Evolutionary conservation across 805 yeast genomes (phyloP).

Genomic region (Starmerella apis): DNA sequence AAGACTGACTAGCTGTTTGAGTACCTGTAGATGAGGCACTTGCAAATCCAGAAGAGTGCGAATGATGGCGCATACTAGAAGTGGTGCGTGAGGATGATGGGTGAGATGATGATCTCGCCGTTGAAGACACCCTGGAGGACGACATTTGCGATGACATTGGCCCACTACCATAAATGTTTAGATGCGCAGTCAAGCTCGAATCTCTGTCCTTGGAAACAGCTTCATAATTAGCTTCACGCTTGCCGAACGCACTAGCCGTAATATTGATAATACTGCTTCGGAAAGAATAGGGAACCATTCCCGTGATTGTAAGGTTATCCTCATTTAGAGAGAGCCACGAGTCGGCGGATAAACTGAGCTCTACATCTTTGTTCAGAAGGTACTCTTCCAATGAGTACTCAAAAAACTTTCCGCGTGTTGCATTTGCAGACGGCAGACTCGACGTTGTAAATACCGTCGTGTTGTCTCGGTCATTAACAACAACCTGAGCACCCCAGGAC

Average conservation of each 20-base stretch:
- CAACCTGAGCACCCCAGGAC: conserved; percentile 24
- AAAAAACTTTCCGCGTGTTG: conserved; percentile 54
- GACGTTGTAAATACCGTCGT: conserved; percentile 38
- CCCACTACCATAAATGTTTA: conserved; percentile 22
- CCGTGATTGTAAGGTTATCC: conserved; percentile 56
- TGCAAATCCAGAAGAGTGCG: conserved; percentile 21
- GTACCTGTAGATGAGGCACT: conserved; percentile 20
- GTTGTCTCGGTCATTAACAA: conserved; percentile 22
- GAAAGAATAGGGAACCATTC: conserved; percentile 49
- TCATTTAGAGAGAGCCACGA: conserved; percentile 56
- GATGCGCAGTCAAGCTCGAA: conserved; percentile 19
- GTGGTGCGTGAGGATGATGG: conserved; percentile 20
- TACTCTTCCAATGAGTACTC: conserved; percentile 48
- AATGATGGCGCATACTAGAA: conserved; percentile 28
- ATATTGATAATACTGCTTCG: conserved; percentile 36
- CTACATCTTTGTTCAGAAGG: conserved; percentile 36
- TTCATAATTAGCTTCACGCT: conserved; percentile 19
- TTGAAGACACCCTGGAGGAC: conserved; percentile 25
- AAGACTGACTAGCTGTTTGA: conserved; percentile 25
- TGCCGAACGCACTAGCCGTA: conserved; percentile 43
- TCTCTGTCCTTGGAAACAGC: conserved; percentile 27
- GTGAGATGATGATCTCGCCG: conserved; percentile 15
- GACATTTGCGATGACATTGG: conserved; percentile 1
- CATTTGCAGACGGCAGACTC: conserved; percentile 47
- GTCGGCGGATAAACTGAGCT: conserved; percentile 33